Conservation (phyloP, 768 basidiomycete species). For the Lactarius sp. region DNA sequence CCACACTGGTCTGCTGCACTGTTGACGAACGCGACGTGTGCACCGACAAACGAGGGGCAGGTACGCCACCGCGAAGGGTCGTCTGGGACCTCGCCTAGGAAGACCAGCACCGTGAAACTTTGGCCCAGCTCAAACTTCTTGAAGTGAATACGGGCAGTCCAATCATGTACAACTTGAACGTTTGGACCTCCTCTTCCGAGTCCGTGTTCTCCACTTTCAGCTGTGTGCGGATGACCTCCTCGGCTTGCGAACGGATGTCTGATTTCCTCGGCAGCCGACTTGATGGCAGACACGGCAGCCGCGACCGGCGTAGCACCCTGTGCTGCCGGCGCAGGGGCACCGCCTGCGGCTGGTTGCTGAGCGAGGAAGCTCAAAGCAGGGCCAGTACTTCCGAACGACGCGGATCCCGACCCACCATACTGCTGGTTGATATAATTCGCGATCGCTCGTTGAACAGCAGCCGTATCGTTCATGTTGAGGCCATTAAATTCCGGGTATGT, state of each 20-base stretch:
- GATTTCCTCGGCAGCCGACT: neutral
- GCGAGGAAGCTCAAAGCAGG: conserved; percentile 22
- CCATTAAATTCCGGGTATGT: conserved; percentile 49
- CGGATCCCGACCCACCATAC: conserved; percentile 30
- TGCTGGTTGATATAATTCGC: conserved; percentile 35
- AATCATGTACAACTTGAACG: conserved; percentile 34
- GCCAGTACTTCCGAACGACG: neutral
- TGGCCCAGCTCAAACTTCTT: conserved; percentile 41
- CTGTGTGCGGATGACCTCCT: neutral
- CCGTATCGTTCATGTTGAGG: conserved; percentile 32
- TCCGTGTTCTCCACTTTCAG: neutral
- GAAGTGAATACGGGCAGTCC: conserved; percentile 40
- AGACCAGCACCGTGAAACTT: conserved; percentile 43
- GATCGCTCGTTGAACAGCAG: conserved; percentile 33
- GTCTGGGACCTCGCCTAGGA: conserved; percentile 41
- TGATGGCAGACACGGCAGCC: neutral
- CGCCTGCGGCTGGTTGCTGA: neutral
- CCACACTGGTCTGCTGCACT: conserved; percentile 34
- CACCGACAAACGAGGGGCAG: conserved; percentile 39
- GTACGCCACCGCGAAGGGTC: conserved; percentile 38
- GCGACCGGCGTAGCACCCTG: neutral
- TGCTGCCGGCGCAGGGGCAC: neutral
- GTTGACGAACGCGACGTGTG: conserved; percentile 42
- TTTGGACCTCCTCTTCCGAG: neutral
- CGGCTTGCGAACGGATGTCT: neutral